These are phyloP conservation scores for Moniliophthora roreri DNA, from an alignment of 1,284 basidiomycete genomes.

Conservation along the genomic window DNA sequence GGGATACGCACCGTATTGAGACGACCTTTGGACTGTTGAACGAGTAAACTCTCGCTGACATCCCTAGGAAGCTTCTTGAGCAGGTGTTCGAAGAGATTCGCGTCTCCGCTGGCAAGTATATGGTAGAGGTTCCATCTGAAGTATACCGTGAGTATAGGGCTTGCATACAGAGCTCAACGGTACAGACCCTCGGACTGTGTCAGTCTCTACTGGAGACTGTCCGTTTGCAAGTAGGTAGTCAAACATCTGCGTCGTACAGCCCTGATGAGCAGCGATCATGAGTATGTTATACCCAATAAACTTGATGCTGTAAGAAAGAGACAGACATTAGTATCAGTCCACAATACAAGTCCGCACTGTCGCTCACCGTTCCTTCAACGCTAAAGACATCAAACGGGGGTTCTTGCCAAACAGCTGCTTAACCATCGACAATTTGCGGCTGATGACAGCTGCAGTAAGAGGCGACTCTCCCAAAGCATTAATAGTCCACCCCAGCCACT, in stretches of 20 bases:
- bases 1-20: constrained; percentile 43
- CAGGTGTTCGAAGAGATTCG: constrained; percentile 36
- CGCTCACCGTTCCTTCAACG: constrained; percentile 42
- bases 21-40: constrained; percentile 42
- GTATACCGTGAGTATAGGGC: background rate
- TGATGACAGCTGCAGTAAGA: constrained; percentile 40
- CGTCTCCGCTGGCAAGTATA: constrained; percentile 32
- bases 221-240: constrained; percentile 51
- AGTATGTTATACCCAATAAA: constrained; percentile 44
- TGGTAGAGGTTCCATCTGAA: constrained; percentile 59
- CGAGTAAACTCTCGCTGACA: constrained; percentile 38
- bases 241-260: constrained; percentile 32
- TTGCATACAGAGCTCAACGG: background rate
- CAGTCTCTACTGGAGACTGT: constrained; percentile 42
- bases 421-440: constrained; percentile 33
- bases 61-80: constrained; percentile 49
- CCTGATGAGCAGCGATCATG: constrained; percentile 37
- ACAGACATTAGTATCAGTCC: background rate
- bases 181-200: constrained; percentile 41
- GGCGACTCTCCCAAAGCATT: constrained; percentile 49
- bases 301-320: constrained; percentile 35
- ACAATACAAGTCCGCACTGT: background rate
- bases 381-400: constrained; percentile 36
- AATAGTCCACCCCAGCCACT: constrained; percentile 48
- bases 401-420: constrained; percentile 42